Base-by-base conservation (phyloP, 208 protist genomes). In the Wallacemonas collosoma region DNA sequence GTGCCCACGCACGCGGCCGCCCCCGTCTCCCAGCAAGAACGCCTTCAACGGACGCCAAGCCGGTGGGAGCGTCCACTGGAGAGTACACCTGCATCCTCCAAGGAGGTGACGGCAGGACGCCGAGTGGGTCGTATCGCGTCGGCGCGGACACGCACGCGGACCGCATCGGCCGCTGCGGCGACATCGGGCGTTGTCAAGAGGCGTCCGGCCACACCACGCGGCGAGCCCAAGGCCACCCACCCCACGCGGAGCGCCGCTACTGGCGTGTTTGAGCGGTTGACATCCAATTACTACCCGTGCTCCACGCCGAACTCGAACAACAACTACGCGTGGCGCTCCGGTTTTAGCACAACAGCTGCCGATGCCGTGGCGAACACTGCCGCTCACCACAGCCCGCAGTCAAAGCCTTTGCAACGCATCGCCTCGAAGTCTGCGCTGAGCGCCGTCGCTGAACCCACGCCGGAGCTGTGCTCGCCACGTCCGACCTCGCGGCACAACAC, bases 231-330 rank as follows among this genome's bases (percentile, higher is more conserved):
- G 9, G 48, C 51, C 5, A 40, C 63, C 26, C 5, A 3, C 47
- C 7, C 63, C 47, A 48, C 39, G 51, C 39, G 51, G 53, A 4
- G 38, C 38, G 44, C 47, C 38, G 14, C 63, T 6, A 11, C 63
- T 36, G 53, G 45, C 44, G 80, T 85, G 15, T 85, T 85, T 58
- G 76, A 85, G 72, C 80, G 80, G 2, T 70, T 85, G 11, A 75
- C 76, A 0, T 85, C 80, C 26, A 81, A 81, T 45, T 85, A 75
- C 64, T 85, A 85, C 76, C 12, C 51, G 60, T 65, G 51, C 36
- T 58, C 35, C 58, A 71, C 40, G 60, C 54, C 44, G 11, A 11
- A 65, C 43, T 65, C 60, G 14, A 65, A 65, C 47, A 65, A 65
- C 60, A 65, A 65, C 60, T 65, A 65, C 60, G 41, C 12, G 6